Evolutionary conservation across 805 yeast genomes (phyloP), one percentile per base, ranked within the genome.

Genomic region (Saturnispora zaruensis): DNA sequence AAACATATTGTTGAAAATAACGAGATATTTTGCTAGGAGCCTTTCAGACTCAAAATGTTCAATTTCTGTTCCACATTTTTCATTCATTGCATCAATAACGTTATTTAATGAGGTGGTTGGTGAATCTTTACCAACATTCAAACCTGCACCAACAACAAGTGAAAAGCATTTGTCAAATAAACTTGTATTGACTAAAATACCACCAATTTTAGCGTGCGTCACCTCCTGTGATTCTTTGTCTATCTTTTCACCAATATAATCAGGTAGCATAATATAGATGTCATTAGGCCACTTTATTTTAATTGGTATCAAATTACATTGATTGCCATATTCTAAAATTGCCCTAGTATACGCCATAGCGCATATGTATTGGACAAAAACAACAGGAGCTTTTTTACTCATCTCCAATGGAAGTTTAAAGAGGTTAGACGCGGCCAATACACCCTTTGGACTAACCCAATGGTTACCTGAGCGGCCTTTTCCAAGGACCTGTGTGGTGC

Each of bases 251-350:
- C 62, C 60, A 41, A 75, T 74, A 55, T 69, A 76, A 48, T 80
- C 81, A 0, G 95, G 95, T 49, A 78, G 80, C 57, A 79, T 63
- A 4, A 84, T 79, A 61, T 87, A 93, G 13, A 93, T 69, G 65
- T 93, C 99, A 63, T 93, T 93, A 2, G 99, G 99, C 99, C 99
- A 93, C 63, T 93, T 93, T 52, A 93, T 75, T 46, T 79, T 75
- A 14, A 91, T 72, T 0, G 96, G 97, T 57, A 93, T 66, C 43
- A 79, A 83, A 20, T 79, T 82, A 62, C 82, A 87, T 0, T 61
- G 61, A 2, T 52, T 56, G 6, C 66, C 71, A 58, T 88, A 80
- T 2, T 78, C 70, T 33, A 77, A 65, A 16, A 91, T 74, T 25
- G 95, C 87, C 61, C 85, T 87, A 8, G 90, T 82, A 46, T 84